Conservation (phyloP, 768 basidiomycete genomes). For the Tricholoma flavovirens region DNA sequence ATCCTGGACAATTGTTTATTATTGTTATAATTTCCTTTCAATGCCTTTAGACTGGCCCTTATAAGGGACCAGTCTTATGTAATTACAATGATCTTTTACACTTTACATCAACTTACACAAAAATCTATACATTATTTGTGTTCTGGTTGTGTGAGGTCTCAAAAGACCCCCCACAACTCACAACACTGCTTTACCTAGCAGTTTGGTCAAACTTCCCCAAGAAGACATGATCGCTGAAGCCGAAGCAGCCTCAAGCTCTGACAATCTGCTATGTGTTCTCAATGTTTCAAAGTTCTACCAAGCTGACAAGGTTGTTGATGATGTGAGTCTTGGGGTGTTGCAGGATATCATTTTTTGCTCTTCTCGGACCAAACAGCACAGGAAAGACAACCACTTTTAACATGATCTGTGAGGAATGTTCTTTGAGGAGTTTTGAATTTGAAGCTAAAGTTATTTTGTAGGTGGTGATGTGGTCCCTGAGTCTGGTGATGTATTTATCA, state of each 20-base stretch:
- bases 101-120: no score
- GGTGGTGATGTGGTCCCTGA: slow-evolving; percentile 68
- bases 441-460: slow-evolving; percentile 17
- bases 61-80: no score
- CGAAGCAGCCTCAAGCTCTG: slow-evolving; percentile 37
- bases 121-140: no score
- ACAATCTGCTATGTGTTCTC: slow-evolving; percentile 57
- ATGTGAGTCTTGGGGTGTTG: slow-evolving; percentile 64
- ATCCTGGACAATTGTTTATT: no score
- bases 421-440: not conserved
- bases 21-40: no score
- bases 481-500: slow-evolving; percentile 62
- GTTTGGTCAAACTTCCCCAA: slow-evolving; percentile 8
- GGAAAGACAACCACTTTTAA: slow-evolving; percentile 83
- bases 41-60: no score
- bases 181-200: slow-evolving; percentile 5
- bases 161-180: no score
- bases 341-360: slow-evolving; percentile 58
- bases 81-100: no score
- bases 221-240: slow-evolving; percentile 56
- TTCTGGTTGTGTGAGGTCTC: no score
- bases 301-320: slow-evolving; percentile 57
- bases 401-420: slow-evolving; percentile 57
- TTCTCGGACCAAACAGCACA: slow-evolving; percentile 79
- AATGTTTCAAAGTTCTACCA: slow-evolving; percentile 58